These are phyloP conservation scores for Aspergillus ochraceus DNA, from an alignment of 2,329 filamentous ascomycete genomes.

Conservation along the genomic window DNA sequence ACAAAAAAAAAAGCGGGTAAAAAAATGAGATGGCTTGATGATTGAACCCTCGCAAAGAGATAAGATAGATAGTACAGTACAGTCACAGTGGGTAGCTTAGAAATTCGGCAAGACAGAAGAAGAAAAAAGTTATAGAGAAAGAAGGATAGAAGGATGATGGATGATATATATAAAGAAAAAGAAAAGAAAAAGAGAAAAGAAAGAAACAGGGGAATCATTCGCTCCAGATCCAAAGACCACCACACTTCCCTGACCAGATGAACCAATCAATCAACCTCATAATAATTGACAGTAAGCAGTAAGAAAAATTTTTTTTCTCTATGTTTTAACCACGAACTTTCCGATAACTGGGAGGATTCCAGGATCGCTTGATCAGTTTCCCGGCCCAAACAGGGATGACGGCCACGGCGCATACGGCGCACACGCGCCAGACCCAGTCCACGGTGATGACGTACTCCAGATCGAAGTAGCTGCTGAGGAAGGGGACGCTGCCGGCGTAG, in stretches of 20 bases:
- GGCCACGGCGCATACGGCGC: slow-evolving; percentile 75
- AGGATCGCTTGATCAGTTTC: slow-evolving; percentile 78
- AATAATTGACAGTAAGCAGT: background rate
- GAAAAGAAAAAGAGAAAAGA: background rate
- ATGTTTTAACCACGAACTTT: slow-evolving; percentile 64
- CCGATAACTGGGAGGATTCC: slow-evolving; percentile 90
- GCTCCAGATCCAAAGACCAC: background rate
- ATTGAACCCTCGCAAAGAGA: background rate
- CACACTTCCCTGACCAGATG: background rate
- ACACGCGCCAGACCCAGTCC: slow-evolving; percentile 85
- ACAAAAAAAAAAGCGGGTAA: background rate
- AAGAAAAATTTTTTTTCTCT: background rate
- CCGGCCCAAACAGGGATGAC: slow-evolving; percentile 83
- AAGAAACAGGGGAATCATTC: slow-evolving; percentile 4
- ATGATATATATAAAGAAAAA: slow-evolving; percentile 6
- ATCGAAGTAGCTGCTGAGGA: slow-evolving; percentile 87
- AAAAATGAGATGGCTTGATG: background rate
- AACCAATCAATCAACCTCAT: background rate
- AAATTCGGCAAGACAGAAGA: background rate
- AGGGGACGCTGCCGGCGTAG: slow-evolving; percentile 82
- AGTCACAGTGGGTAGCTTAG: background rate
- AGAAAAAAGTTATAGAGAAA: background rate
- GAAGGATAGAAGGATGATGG: background rate
- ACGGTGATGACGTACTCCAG: slow-evolving; percentile 73
- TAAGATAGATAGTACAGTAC: background rate